These are phyloP conservation scores for Ocimum tenuiflorum DNA, from an alignment of 257 asterid species.

Conservation along the genomic window DNA sequence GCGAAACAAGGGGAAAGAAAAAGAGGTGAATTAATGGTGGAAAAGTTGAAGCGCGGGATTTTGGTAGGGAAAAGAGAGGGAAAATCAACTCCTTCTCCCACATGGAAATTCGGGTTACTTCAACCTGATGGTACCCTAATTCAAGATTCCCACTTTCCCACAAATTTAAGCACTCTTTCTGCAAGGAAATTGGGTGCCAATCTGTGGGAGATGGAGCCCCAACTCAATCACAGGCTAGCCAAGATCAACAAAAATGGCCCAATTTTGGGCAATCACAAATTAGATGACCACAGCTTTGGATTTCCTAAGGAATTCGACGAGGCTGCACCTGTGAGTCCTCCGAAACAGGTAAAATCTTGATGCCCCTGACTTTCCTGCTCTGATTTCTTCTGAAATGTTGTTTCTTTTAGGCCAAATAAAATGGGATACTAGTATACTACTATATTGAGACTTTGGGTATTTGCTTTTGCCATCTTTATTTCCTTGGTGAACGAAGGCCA, in stretches of 20 bases:
- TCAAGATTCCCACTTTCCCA: constrained; percentile 38
- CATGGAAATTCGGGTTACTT: constrained; percentile 62
- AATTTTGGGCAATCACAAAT: constrained; percentile 16
- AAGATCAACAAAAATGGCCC: constrained; percentile 28
- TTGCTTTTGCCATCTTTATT: background rate
- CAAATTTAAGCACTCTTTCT: constrained; percentile 38
- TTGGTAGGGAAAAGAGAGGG: constrained; percentile 62
- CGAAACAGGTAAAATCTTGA: constrained; percentile 33
- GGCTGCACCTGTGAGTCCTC: constrained; percentile 20
- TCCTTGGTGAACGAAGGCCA: background rate
- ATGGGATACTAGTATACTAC: background rate
- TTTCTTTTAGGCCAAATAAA: background rate
- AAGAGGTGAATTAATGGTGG: constrained; percentile 32
- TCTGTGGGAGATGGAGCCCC: constrained; percentile 70
- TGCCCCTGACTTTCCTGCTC: background rate
- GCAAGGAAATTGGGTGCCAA: constrained; percentile 76
- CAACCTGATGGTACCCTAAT: constrained; percentile 49
- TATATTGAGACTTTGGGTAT: background rate
- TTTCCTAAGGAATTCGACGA: constrained; percentile 12
- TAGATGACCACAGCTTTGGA: constrained; percentile 14
- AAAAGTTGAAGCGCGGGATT: constrained; percentile 58
- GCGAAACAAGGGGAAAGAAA: constrained; percentile 30
- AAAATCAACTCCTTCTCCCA: constrained; percentile 62
- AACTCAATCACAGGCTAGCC: constrained; percentile 6
- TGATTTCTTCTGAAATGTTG: background rate